These are phyloP conservation scores for Collybia sordida DNA, from an alignment of 768 basidiomycete species.

Conservation along the genomic window DNA sequence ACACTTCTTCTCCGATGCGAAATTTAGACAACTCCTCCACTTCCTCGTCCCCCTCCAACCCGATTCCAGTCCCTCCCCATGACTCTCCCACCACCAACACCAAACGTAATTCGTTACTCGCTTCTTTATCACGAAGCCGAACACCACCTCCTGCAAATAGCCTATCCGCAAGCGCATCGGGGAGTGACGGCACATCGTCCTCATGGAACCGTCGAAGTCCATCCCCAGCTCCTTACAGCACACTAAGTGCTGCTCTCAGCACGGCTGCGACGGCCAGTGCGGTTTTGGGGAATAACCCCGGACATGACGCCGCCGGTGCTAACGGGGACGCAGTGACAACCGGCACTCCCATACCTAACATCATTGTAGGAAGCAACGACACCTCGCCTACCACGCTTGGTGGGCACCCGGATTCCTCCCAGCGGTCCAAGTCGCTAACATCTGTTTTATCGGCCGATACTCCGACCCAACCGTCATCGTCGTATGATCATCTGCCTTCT, in stretches of 20 bases:
- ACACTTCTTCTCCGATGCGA: conserved; percentile 18
- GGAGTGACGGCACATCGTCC: conserved; percentile 27
- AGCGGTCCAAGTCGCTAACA: neutral
- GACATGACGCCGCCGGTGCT: neutral
- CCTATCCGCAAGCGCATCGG: conserved; percentile 21
- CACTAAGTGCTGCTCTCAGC: conserved; percentile 43
- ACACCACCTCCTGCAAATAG: conserved; percentile 30
- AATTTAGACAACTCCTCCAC: conserved; percentile 10
- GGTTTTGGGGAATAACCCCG: conserved; percentile 25
- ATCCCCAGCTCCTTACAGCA: conserved; percentile 42
- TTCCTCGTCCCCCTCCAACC: conserved; percentile 25
- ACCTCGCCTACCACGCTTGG: conserved; percentile 1
- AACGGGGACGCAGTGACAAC: conserved; percentile 2
- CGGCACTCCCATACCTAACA: conserved; percentile 21
- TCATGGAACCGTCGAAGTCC: conserved; percentile 32
- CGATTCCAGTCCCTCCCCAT: conserved; percentile 22
- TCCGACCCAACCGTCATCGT: conserved; percentile 15
- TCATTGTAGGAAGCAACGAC: conserved; percentile 11
- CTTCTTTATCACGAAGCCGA: conserved; percentile 35
- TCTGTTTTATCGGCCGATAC: conserved; percentile 10
- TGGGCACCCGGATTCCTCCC: conserved; percentile 4
- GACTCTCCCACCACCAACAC: conserved; percentile 19
- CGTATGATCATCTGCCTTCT: conserved; percentile 45
- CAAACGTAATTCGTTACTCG: conserved; percentile 26
- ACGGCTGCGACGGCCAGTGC: conserved; percentile 47